Base-by-base conservation (phyloP, 1,284 basidiomycete species). In the Ceratobasidium sp. region DNA sequence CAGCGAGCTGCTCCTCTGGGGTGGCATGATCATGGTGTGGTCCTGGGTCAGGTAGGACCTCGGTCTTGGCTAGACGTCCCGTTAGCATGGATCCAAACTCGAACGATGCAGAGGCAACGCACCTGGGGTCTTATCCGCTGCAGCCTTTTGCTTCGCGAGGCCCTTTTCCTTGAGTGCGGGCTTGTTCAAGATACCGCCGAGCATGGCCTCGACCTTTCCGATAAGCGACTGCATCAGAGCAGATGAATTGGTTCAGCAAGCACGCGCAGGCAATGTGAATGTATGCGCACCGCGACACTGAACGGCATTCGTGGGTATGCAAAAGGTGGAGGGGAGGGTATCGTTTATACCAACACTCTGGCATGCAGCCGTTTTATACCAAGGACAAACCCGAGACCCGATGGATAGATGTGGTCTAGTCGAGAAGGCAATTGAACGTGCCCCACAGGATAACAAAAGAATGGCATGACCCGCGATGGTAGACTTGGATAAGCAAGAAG, bases 121-220 rank as follows among this genome's bases (percentile, higher is more conserved):
- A 34, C 37, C 24, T 8, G 62, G 19, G 31, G 62, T 49, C 49
- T 68, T 68, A 3, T 68, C 49, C n/a, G 49, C 48, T n/a, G 64
- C 64, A 54, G 64, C 49, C 19, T 68, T 51, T n/a, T 68, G 64
- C 64, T 68, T 68, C 2, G 64, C 64, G 11, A 68, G 64, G 31
- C 64, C 64, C 16, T 27, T 68, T 24, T 68, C 64, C 34, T 68
- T 68, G 22, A 68, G 43, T 19, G 49, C 31, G 19, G 48, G 49
- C 34, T 54, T 68, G 22, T 68, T 34, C 14, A 68, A 31, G n/a
- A 68, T 13, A 2, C 49, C 49, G 19, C 64, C 64, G 2, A 68
- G 29, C 2, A 19, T 37, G 16, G n/a, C 64, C 22, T 68, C 64
- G 22, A 68, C 48, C 48, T 68, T 68, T 48, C 64, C 64, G 6